A percentile compares a stretch with the other conserved stretches of the same genome.
Evolutionary conservation across 2,329 filamentous ascomycete genomes (phyloP).

Genomic region (Ophiostoma ulmi): DNA sequence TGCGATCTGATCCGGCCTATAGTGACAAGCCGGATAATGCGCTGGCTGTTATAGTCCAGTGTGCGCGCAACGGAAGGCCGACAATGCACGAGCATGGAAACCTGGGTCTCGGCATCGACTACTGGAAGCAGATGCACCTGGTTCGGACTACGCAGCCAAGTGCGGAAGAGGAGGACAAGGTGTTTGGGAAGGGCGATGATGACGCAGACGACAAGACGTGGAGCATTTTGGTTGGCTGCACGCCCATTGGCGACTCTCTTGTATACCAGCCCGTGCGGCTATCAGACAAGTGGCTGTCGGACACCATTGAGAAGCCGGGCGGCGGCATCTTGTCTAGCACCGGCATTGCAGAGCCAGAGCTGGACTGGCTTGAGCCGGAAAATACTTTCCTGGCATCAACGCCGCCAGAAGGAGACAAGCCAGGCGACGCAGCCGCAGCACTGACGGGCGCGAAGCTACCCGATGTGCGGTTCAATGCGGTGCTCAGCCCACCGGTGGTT

Average conservation of each 20-base stretch:
- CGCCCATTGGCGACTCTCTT: slow-evolving; percentile 40
- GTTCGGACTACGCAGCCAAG: slow-evolving; percentile 33
- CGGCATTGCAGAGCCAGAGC: slow-evolving; percentile 33
- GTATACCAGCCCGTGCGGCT: slow-evolving; percentile 59
- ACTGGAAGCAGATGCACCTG: slow-evolving; percentile 64
- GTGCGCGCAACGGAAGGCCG: slow-evolving; percentile 64
- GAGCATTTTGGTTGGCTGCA: slow-evolving; percentile 64
- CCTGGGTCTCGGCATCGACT: slow-evolving; percentile 68
- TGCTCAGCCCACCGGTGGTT: slow-evolving; percentile 67
- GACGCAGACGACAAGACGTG: slow-evolving; percentile 48
- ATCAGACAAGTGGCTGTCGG: slow-evolving; percentile 68
- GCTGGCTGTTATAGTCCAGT: slow-evolving; percentile 57
- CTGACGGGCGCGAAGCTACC: slow-evolving; percentile 52
- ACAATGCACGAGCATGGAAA: slow-evolving; percentile 63
- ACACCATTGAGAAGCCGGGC: slow-evolving; percentile 56
- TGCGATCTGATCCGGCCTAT: slow-evolving; percentile 47
- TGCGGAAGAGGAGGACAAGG: neutral
- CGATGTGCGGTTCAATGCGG: slow-evolving; percentile 68
- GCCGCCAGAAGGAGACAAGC: slow-evolving; percentile 22
- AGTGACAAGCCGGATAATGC: slow-evolving; percentile 41
- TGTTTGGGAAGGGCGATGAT: neutral
- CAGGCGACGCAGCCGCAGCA: slow-evolving; percentile 32
- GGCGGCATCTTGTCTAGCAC: slow-evolving; percentile 38
- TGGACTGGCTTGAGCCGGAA: slow-evolving; percentile 70
- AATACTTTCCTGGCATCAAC: slow-evolving; percentile 37